phyloP scores from a whole-genome alignment of 2,329 filamentous ascomycete genomes.

The Sarocladium oryzae region DNA sequence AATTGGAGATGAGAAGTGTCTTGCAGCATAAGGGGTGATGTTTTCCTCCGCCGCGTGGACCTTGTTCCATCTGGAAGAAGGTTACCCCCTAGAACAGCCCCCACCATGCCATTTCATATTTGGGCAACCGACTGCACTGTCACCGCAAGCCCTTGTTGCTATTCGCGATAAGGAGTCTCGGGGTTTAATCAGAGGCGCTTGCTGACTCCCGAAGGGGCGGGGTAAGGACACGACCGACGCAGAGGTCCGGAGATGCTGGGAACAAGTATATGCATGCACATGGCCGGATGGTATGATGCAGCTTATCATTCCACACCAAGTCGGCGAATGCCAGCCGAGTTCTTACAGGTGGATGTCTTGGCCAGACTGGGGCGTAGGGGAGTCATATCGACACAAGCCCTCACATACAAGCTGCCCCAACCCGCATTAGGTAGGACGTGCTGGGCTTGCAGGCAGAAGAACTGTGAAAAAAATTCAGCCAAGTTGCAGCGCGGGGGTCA shows the following conservation, averaged over 20 bases:
- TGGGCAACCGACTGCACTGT: too few relatives aligned
- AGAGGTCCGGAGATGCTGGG: background rate
- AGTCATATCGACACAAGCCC: background rate
- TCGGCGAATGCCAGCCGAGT: background rate
- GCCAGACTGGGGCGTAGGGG: background rate
- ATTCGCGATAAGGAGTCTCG: background rate
- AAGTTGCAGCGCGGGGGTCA: background rate
- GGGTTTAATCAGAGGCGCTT: background rate
- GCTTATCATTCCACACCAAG: slow-evolving; percentile 4
- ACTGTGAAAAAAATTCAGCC: too few relatives aligned
- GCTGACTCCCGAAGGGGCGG: slow-evolving; percentile 5
- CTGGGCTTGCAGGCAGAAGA: too few relatives aligned
- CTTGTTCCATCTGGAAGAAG: background rate
- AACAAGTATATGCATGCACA: background rate
- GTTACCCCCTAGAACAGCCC: too few relatives aligned
- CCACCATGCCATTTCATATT: background rate
- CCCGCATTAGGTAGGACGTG: background rate
- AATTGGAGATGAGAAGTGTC: background rate
- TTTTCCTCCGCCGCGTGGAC: background rate
- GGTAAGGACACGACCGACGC: background rate
- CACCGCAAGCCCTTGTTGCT: too few relatives aligned
- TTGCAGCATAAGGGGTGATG: background rate
- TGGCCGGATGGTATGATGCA: slow-evolving; percentile 4
- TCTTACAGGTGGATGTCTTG: background rate
- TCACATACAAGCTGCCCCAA: background rate